Conservation (phyloP, 176 grass and related monocot genomes). For the Carex littledalei region DNA sequence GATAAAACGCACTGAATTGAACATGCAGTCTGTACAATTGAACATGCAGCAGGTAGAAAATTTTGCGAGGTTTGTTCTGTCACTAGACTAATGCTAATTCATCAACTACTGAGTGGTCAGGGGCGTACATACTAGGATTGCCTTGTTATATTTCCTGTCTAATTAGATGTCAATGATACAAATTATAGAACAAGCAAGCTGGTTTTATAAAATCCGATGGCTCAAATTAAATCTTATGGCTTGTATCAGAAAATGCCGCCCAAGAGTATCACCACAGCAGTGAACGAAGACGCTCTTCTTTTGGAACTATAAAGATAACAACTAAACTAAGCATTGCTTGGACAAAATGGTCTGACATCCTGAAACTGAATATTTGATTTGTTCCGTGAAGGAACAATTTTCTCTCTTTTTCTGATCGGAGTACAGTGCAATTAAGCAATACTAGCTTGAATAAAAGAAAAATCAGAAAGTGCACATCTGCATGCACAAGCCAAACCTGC, state of each 20-base stretch:
- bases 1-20: background rate
- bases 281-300: too few species aligned
- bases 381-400: background rate
- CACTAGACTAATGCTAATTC: too few species aligned
- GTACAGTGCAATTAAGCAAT: too few species aligned
- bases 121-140: too few species aligned
- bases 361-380: background rate
- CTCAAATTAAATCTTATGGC: background rate
- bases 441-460: background rate
- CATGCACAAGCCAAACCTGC: slow-evolving; percentile 2
- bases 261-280: background rate
- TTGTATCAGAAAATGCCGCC: background rate
- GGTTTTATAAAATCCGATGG: background rate
- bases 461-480: background rate
- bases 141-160: background rate
- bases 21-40: too few species aligned
- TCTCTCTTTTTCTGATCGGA: background rate
- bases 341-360: background rate
- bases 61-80: too few species aligned
- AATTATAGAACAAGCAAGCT: background rate
- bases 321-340: background rate
- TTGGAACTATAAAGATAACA: background rate
- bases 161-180: background rate
- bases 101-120: too few species aligned
- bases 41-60: too few species aligned